Base-by-base conservation (phyloP, 331 rosid species). In the Acacia concinna region DNA sequence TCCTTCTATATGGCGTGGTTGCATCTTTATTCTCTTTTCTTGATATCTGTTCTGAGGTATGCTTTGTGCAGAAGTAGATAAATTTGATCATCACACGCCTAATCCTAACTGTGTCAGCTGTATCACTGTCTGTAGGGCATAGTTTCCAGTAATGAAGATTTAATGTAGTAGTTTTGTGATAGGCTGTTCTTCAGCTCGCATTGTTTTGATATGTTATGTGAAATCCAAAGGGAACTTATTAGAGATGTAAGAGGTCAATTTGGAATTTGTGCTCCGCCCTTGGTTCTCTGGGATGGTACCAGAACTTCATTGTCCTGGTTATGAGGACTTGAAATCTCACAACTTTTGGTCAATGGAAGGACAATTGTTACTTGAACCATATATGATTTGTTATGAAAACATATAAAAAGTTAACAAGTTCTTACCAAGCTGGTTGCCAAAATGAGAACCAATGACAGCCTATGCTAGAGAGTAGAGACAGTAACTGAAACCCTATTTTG, bases 181-280 rank as follows among this genome's bases (percentile, higher is more conserved):
- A 11, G 17, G 18, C 35, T 59, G 14, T 43, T 43, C 4, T 41
- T 6, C 31, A 43, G 20, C 43, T 44, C 51, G 9, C 51, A 37
- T 8, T 9, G 46, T 7, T 47, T 66, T 35, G 64, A 49, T 17
- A 65, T 14, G n/a, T 65, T 64, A 12, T 77, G 65, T 35, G 73
- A 47, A 47, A 32, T 77, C 60, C 25, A 25, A 49, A 7, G 20
- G 40, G 54, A 77, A 35, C 4, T 38, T 21, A 5, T 51, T 10
- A 47, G 25, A 23, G 38, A 79, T 70, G 25, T 35, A 27, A 69
- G 31, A 4, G 54, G n/a, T n/a, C 4, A 4, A 38, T 81, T 18
- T 20, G 77, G 71, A 70, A 25, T 7, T 67, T 38, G 69, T 49
- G 67, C 31, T 40, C 13, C 17, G 32, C 73, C 68, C 78, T 41